Conservation (phyloP, 257 asterid species). For the Scutellaria galericulata region DNA sequence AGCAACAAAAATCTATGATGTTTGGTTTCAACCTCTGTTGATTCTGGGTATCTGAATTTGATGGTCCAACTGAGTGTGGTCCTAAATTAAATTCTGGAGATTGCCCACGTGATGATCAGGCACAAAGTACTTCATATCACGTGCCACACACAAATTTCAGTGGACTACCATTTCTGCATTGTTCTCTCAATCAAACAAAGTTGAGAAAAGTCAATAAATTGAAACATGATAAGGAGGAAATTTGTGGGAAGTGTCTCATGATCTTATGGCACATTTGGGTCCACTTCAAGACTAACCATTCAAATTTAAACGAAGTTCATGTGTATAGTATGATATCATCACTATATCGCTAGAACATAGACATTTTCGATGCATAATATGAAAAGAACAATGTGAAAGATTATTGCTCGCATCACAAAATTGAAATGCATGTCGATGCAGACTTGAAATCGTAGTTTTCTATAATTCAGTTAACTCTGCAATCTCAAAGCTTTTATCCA, state of each 20-base stretch:
- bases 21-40: slow-evolving; percentile 12
- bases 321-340: no score
- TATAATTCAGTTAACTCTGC: slow-evolving; percentile 33
- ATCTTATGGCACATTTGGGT: no score
- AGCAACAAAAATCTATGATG: slow-evolving; percentile 35
- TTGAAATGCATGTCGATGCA: slow-evolving; percentile 5
- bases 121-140: slow-evolving; percentile 28
- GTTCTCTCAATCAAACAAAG: neutral
- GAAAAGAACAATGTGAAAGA: no score
- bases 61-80: slow-evolving; percentile 32
- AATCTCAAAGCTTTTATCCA: slow-evolving; percentile 91
- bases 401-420: neutral
- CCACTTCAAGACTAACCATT: no score
- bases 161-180: neutral
- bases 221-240: neutral
- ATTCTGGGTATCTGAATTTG: slow-evolving; percentile 19
- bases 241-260: neutral
- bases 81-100: slow-evolving; percentile 25
- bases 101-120: slow-evolving; percentile 38
- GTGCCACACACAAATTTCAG: slow-evolving; percentile 11
- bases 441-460: neutral
- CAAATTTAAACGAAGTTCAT: no score
- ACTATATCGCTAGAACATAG: no score
- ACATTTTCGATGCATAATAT: no score
- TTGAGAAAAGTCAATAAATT: neutral